Evolutionary conservation across 2,329 filamentous ascomycete genomes (phyloP).

Genomic region (Claviceps paspali): DNA sequence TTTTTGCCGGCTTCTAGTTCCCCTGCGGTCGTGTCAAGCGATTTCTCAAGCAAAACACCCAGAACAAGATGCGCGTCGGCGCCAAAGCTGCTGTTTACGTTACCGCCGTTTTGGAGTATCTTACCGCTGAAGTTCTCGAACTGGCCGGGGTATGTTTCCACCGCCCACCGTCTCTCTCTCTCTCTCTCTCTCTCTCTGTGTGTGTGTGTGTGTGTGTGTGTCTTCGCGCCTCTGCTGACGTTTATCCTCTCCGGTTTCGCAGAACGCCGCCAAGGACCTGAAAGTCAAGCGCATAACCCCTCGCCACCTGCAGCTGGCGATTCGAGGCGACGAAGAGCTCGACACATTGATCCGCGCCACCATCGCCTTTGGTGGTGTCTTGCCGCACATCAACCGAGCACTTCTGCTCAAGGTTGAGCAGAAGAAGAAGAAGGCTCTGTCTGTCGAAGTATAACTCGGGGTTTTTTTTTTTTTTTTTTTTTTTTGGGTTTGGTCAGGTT

Average conservation of each 20-base stretch:
- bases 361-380: slow-evolving; percentile 94
- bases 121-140: slow-evolving; percentile 95
- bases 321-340: slow-evolving; percentile 94
- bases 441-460: slow-evolving; percentile 31
- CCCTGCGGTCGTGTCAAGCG: slow-evolving; percentile 99
- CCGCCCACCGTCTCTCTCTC: no score
- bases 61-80: slow-evolving; percentile 99
- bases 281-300: slow-evolving; percentile 99
- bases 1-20: no score
- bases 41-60: slow-evolving; percentile 97
- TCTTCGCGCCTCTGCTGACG: not conserved
- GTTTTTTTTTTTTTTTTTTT: no score
- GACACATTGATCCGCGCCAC: slow-evolving; percentile 95
- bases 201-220: no score
- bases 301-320: slow-evolving; percentile 92
- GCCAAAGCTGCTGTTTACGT: slow-evolving; percentile 98
- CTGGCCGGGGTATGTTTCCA: slow-evolving; percentile 74
- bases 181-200: no score
- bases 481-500: slow-evolving; percentile 9
- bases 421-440: slow-evolving; percentile 85
- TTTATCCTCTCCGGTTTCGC: not conserved
- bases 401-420: slow-evolving; percentile 91
- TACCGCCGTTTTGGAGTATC: slow-evolving; percentile 92
- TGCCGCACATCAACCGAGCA: slow-evolving; percentile 97
- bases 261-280: slow-evolving; percentile 97